Evolutionary conservation across 768 basidiomycete species (phyloP).

Genomic region (Tulasnella sp.): DNA sequence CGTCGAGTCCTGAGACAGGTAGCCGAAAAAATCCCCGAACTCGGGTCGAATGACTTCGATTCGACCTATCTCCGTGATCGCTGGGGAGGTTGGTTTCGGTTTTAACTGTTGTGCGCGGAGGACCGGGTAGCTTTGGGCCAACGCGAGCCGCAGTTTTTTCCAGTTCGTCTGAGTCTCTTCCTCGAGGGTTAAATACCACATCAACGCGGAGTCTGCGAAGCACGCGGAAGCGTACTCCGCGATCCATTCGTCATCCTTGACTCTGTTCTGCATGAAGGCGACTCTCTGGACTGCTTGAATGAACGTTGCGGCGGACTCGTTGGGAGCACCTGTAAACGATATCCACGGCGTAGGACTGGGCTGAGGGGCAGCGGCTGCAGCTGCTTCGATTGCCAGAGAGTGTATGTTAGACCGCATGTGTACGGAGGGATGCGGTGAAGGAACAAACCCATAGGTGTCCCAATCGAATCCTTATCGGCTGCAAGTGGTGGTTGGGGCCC

Average conservation of each 20-base stretch:
- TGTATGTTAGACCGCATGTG: no score
- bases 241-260: not conserved
- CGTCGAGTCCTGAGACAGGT: no score
- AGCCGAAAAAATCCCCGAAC: no score
- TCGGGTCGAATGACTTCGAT: no score
- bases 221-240: not conserved
- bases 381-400: not conserved
- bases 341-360: not conserved
- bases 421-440: no score
- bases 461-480: no score
- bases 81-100: not conserved
- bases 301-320: not conserved
- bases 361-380: not conserved
- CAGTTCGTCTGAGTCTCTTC: not conserved
- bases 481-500: no score
- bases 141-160: not conserved
- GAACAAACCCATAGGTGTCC: no score
- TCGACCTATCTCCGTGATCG: not conserved
- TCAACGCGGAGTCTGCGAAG: not conserved
- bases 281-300: not conserved
- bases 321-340: not conserved
- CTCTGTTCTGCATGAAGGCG: not conserved
- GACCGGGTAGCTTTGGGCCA: not conserved
- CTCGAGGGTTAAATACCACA: not conserved
- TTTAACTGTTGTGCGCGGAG: no score